Percentiles rank a stretch among this genome's conserved stretches.
These are phyloP conservation scores for Ballota nigra DNA, from an alignment of 257 asterid genomes.

Conservation along the genomic window DNA sequence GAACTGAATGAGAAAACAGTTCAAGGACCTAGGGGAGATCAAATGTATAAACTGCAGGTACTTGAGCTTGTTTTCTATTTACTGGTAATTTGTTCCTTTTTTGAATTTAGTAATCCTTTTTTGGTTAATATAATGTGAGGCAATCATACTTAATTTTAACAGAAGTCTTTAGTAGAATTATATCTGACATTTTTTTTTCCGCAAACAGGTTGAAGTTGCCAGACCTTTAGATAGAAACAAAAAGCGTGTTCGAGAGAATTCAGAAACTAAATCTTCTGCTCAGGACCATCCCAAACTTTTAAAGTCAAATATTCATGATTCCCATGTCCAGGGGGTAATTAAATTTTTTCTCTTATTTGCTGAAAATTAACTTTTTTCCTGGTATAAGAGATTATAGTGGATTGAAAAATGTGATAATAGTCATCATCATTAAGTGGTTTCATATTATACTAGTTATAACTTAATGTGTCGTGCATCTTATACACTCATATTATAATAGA, in stretches of 20 bases:
- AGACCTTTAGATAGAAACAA: conserved; percentile 68
- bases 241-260: conserved; percentile 72
- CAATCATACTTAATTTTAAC: background rate
- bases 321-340: conserved; percentile 44
- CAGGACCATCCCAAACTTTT: conserved; percentile 46
- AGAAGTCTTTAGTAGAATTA: background rate
- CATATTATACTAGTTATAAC: background rate
- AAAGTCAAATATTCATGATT: conserved; percentile 32
- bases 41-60: conserved; percentile 64
- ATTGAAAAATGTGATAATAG: background rate
- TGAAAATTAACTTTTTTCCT: background rate
- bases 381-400: background rate
- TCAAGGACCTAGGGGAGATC: conserved; percentile 63
- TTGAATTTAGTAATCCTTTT: conserved; percentile 7
- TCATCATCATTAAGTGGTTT: background rate
- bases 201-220: conserved; percentile 84
- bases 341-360: background rate
- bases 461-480: background rate
- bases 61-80: conserved; percentile 18
- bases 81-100: conserved; percentile 5
- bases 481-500: background rate
- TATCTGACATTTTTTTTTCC: conserved; percentile 13
- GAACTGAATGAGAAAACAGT: conserved; percentile 63
- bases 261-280: conserved; percentile 42
- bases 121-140: background rate